Base-by-base conservation (phyloP, 495 filamentous ascomycete species). In the Lasiosphaeria ovina region DNA sequence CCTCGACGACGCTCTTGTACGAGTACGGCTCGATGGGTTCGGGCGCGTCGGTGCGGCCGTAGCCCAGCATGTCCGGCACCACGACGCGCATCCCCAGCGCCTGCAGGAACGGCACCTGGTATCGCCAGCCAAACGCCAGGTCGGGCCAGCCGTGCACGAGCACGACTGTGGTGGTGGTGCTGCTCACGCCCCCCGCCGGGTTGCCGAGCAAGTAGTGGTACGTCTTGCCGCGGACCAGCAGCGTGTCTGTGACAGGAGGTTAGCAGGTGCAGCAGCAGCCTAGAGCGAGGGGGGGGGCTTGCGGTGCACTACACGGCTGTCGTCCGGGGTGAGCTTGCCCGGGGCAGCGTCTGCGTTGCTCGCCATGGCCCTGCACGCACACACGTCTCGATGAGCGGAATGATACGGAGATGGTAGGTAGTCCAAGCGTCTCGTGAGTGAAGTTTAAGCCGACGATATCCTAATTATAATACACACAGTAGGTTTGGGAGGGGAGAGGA, bases 71-170 rank as follows among this genome's bases (percentile, higher is more conserved):
- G 62, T 72, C 70, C 6, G 70, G 70, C 50, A 67, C 59, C 42
- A 72, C 54, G 56, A 72, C 87, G 44, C 87, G 79, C 54, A 91
- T 80, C 3, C 85, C 86, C 61, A 84, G 76, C 4, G 84, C 72
- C 2, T 87, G 59, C 4, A 94, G 77, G 70, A 82, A 69, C 3
- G 91, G 90, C 62, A 94, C 90, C 62, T 93, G 90, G 68, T 90
- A 87, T 49, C 90, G 87, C 89, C 90, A 95, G 65, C 85, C 89
- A 61, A 89, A 80, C 6, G 87, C 82, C 34, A 88, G 66, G 71
- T 93, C 89, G 6, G 71, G 89, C 87, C 85, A 91, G 64, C 78
- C 78, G 66, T 84, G 81, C 57, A 79, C 66, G 24, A 84, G 79
- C 61, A 94, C 81, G 34, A 89, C 79, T 2, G 89, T 93, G 33